phyloP scores from a whole-genome alignment of 306 rosid genomes.

The Vachellia pachyceras region DNA sequence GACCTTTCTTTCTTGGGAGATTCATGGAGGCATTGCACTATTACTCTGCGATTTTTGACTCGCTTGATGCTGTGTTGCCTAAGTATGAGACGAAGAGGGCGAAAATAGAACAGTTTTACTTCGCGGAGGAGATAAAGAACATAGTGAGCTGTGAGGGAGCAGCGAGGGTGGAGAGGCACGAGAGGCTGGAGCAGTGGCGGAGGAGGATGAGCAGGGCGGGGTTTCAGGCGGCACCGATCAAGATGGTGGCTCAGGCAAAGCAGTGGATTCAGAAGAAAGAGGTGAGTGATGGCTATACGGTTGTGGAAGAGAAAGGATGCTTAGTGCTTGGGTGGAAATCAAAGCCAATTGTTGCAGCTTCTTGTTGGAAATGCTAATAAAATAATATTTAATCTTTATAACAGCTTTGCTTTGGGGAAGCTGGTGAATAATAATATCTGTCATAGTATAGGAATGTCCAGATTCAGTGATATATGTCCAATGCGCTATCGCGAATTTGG shows the following conservation, averaged over 20 bases:
- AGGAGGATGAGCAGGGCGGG: conserved; percentile 93
- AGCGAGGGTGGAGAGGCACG: conserved; percentile 89
- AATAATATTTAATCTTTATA: conserved; percentile 20
- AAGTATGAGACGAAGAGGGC: conserved; percentile 83
- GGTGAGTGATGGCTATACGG: conserved; percentile 66
- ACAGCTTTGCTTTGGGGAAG: not conserved
- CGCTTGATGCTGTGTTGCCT: conserved; percentile 77
- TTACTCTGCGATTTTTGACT: conserved; percentile 91
- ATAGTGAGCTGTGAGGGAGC: conserved; percentile 94
- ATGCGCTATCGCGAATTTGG: not conserved
- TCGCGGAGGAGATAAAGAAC: conserved; percentile 91
- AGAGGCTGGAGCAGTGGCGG: conserved; percentile 87
- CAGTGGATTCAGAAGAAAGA: conserved; percentile 72
- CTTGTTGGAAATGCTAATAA: conserved; percentile 86
- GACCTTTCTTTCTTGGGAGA: conserved; percentile 93
- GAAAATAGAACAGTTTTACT: conserved; percentile 87
- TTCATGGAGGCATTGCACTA: conserved; percentile 90
- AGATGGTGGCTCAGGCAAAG: conserved; percentile 69
- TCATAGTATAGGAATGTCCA: no score
- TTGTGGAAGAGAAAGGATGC: conserved; percentile 88
- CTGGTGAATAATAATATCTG: not conserved
- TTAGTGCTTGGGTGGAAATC: conserved; percentile 93
- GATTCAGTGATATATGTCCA: no score
- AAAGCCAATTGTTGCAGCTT: conserved; percentile 85
- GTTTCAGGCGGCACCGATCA: conserved; percentile 69